These are phyloP conservation scores for Coemansia sp. DNA, from an alignment of 192 early-diverging fungal species.

Conservation along the genomic window DNA sequence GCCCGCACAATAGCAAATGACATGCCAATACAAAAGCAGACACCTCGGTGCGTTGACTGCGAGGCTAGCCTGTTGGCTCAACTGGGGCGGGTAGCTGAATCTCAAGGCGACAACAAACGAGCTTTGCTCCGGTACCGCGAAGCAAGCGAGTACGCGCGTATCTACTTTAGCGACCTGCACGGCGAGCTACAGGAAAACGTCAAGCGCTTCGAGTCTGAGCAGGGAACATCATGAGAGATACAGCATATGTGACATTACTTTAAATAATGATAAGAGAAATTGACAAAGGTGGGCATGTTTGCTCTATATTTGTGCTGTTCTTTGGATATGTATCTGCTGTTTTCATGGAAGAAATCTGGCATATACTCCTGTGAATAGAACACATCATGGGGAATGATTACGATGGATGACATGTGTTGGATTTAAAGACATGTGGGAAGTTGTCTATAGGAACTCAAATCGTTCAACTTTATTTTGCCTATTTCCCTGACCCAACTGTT, in stretches of 20 bases:
- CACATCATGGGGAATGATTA: too few species aligned
- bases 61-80: conserved; percentile 24
- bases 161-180: conserved; percentile 20
- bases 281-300: too few species aligned
- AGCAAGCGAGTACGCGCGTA: conserved; percentile 35
- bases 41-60: conserved; percentile 39
- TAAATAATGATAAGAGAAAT: too few species aligned
- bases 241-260: not conserved
- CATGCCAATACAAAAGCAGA: not conserved
- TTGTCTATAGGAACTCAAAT: too few species aligned
- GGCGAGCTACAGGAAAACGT: conserved; percentile 12
- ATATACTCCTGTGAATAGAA: too few species aligned
- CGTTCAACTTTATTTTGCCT: too few species aligned
- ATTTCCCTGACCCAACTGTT: too few species aligned
- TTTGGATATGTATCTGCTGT: too few species aligned
- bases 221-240: not conserved
- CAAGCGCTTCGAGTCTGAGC: conserved; percentile 15
- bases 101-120: conserved; percentile 21
- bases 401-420: too few species aligned
- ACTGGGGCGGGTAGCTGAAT: conserved; percentile 42
- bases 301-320: too few species aligned
- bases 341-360: too few species aligned
- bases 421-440: too few species aligned
- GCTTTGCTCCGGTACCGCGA: conserved; percentile 43
- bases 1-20: conserved; percentile 14